Evolutionary conservation across 805 yeast genomes (phyloP).

Genomic region (Kurtzmaniella fragi): DNA sequence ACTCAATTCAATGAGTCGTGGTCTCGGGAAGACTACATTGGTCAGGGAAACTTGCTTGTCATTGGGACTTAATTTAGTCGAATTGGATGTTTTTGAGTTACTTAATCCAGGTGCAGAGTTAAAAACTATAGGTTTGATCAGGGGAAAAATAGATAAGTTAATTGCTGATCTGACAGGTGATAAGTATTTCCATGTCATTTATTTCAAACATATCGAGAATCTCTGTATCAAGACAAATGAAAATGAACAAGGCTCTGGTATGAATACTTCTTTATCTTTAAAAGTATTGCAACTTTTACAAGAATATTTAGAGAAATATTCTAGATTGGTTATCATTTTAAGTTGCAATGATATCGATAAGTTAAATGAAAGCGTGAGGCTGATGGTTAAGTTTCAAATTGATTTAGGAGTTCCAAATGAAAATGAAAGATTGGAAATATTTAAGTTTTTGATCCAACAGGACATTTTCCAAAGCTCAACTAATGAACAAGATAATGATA

Average conservation of each 20-base stretch:
- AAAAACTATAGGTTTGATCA: slow-evolving; percentile 71
- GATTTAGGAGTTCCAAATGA: slow-evolving; percentile 76
- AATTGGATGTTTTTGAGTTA: slow-evolving; percentile 64
- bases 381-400: slow-evolving; percentile 71
- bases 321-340: slow-evolving; percentile 46
- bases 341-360: slow-evolving; percentile 71
- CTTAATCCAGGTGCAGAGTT: slow-evolving; percentile 66
- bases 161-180: slow-evolving; percentile 30
- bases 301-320: slow-evolving; percentile 43
- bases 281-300: slow-evolving; percentile 55
- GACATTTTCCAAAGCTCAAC: slow-evolving; percentile 9
- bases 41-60: slow-evolving; percentile 50
- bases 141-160: slow-evolving; percentile 71
- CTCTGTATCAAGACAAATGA: slow-evolving; percentile 64
- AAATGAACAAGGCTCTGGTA: slow-evolving; percentile 40
- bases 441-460: slow-evolving; percentile 41
- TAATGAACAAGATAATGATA: slow-evolving; percentile 4
- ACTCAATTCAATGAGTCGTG: slow-evolving; percentile 64
- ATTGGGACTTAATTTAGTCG: slow-evolving; percentile 62
- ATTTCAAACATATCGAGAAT: slow-evolving; percentile 69
- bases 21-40: slow-evolving; percentile 72
- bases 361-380: slow-evolving; percentile 60
- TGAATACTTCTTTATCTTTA: slow-evolving; percentile 41
- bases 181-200: slow-evolving; percentile 39
- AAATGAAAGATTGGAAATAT: slow-evolving; percentile 60